Evolutionary conservation across 2,329 filamentous ascomycete genomes (phyloP), one percentile per base, ranked within the genome.

Genomic region (Keithomyces neogunnii): DNA sequence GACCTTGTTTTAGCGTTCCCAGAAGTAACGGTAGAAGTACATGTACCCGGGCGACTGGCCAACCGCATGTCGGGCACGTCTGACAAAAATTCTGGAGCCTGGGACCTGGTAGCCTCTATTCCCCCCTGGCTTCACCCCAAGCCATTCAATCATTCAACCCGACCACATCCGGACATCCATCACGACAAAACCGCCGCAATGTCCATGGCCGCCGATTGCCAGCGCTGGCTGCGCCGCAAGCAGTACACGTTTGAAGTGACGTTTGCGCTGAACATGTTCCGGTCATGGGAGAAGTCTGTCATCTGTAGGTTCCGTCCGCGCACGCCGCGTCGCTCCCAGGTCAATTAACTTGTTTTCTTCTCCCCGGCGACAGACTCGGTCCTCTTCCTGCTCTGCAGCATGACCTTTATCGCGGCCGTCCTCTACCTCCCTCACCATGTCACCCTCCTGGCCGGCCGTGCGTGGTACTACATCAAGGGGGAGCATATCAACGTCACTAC

Each of bases 211-310:
- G 47, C 52, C 19, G 52, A 54, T 33, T 77, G 95, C 62, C 80
- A 88, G 58, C 84, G 85, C 69, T 96, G 91, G 89, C 78, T 97
- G 59, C 85, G 90, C 70, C 82, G 91, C 70, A 99, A 99, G 79
- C 85, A 91, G 68, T 96, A 97, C 76, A 93, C 97, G 76, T 90
- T 97, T 67, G 93, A 99, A 74, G 92, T 97, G 68, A 96, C 92
- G 10, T 93, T 95, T 71, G 86, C 88, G 55, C 81, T 97, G 30
- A 97, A 99, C 78, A 97, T 99, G 88, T 86, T 96, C 62, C 96
- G 91, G 38, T 87, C 90, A 1, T 90, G 87, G 49, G 93, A 99
- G 76, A 96, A 96, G 70, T 92, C 96, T 71, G 85, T 96, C 62
- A 95, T 97, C 73, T 97, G 93, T 97, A 80, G 19, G 19, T 19